Evolutionary conservation across 176 grass and related monocot genomes (phyloP).

Genomic region (Elymus sibiricus): DNA sequence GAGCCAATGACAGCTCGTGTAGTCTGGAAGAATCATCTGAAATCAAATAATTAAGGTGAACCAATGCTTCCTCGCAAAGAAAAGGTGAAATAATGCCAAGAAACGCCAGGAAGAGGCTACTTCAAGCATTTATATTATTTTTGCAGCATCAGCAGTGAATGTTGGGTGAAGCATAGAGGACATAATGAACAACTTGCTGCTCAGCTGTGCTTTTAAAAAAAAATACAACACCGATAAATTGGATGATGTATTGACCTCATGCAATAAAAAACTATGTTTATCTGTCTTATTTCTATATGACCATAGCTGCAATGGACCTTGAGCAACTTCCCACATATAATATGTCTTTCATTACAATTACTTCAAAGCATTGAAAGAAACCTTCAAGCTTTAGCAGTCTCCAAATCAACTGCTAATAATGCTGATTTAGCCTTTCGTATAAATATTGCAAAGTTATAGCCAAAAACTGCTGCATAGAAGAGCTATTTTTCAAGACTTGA

Average conservation of each 20-base stretch:
- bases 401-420: conserved; percentile 13
- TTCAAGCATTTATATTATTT: background rate
- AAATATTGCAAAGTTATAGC: conserved; percentile 19
- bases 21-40: conserved; percentile 92
- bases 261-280: background rate
- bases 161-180: background rate
- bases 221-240: background rate
- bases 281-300: background rate
- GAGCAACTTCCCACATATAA: background rate
- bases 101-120: background rate
- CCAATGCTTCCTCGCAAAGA: background rate
- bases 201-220: background rate
- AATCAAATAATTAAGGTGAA: conserved; percentile 36
- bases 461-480: background rate
- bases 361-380: background rate
- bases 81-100: conserved; percentile 23
- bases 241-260: background rate
- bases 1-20: conserved; percentile 62
- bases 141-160: background rate
- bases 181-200: background rate
- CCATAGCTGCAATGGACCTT: background rate
- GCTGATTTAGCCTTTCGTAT: conserved; percentile 11
- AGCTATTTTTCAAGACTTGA: background rate
- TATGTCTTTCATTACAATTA: background rate
- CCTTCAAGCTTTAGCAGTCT: background rate